Evolutionary conservation across 371 early-diverging fungal species (phyloP), one percentile per base, ranked within the genome.

Genomic region (Blakeslea trispora): DNA sequence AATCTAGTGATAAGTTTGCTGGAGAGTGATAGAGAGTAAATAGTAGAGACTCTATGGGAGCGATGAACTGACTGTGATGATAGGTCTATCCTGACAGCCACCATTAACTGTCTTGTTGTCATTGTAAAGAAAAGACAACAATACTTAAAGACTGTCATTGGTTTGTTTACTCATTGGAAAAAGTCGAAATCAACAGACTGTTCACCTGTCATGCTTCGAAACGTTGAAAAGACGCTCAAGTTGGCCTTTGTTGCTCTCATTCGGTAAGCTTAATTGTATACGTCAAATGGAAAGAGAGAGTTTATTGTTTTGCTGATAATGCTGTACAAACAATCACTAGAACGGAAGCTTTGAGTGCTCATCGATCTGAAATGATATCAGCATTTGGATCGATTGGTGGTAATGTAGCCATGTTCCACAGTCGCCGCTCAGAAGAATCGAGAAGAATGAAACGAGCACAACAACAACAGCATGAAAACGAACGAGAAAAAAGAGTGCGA

Each of bases 241-340:
- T 46, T 78, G 10, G 70, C 69, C 8, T 63, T 82, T 43, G 50
- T 71, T 11, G 60, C 80, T 32, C 37, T 82, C 11, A 75, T 82
- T 37, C 65, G 74, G 81, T 76, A 69, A 48, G 34, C 0, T 32
- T 32, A 32, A 0, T 6, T 22, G 18, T 54, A 32, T 47, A 15
- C n/a, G n/a, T n/a, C n/a, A n/a, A n/a, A n/a, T n/a, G n/a, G n/a
- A n/a, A n/a, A n/a, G n/a, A n/a, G n/a, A n/a, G n/a, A n/a, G 28
- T 28, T 28, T 28, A 3, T 28, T n/a, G 19, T 28, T 17, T 43
- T 17, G 19, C 19, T 37, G 9, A 37, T 37, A 37, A 13, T n/a
- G n/a, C n/a, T n/a, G n/a, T n/a, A n/a, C 9, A 13, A 3, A 53
- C 5, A n/a, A 31, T 39, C 7, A 7, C 32, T 44, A 74, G 79